These are phyloP conservation scores for Stephanodiscus triporus DNA, from an alignment of 108 stramenopile genomes.

Conservation along the genomic window DNA sequence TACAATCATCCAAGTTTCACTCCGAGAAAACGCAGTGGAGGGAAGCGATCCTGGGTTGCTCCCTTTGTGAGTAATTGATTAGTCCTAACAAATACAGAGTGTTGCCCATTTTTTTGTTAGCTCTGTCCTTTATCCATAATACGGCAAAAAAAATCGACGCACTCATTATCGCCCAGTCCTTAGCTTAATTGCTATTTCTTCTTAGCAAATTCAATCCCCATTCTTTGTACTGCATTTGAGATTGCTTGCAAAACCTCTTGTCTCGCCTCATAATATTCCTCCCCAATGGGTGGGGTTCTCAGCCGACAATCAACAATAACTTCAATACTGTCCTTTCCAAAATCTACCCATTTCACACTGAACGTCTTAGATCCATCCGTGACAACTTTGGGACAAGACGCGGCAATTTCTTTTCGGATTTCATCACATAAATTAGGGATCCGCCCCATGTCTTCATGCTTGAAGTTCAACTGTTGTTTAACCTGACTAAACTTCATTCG, in stretches of 20 bases:
- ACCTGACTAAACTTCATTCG: slow-evolving; percentile 62
- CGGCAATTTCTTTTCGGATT: slow-evolving; percentile 59
- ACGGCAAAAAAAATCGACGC: too few relatives aligned
- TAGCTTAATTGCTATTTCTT: background rate
- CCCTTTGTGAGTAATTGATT: too few relatives aligned
- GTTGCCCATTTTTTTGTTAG: too few relatives aligned
- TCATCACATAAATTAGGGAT: slow-evolving; percentile 54
- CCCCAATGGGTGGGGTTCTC: slow-evolving; percentile 43
- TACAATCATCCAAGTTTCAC: too few relatives aligned
- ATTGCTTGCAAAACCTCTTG: slow-evolving; percentile 63
- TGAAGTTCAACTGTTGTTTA: slow-evolving; percentile 62
- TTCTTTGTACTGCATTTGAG: slow-evolving; percentile 49
- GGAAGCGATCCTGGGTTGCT: too few relatives aligned
- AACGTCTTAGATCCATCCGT: slow-evolving; percentile 64
- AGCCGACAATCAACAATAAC: slow-evolving; percentile 61
- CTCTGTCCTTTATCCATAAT: too few relatives aligned
- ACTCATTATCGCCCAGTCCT: background rate
- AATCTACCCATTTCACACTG: slow-evolving; percentile 55
- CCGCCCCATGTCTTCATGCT: slow-evolving; percentile 60
- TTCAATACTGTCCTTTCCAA: slow-evolving; percentile 50
- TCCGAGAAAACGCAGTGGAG: too few relatives aligned
- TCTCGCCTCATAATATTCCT: slow-evolving; percentile 55
- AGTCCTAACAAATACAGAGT: too few relatives aligned
- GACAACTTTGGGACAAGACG: slow-evolving; percentile 63
- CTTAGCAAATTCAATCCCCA: background rate